Evolutionary conservation across 2,329 filamentous ascomycete species (phyloP), one percentile per base, ranked within the genome.

Genomic region (Nigrospora sphaerica): DNA sequence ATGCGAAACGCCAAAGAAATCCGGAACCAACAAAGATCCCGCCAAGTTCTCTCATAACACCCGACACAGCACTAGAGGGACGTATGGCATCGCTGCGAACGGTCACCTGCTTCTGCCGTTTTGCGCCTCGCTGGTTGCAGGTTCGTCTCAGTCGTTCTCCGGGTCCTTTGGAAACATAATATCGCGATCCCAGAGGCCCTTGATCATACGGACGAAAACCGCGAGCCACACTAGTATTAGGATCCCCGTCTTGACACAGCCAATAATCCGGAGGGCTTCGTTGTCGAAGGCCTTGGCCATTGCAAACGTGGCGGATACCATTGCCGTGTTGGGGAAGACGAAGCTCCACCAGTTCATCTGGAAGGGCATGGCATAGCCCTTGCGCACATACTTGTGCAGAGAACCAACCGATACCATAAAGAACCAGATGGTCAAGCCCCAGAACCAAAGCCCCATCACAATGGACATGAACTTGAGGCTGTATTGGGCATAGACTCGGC

Each of bases 341-440:
- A 91, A 92, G 4, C 81, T 87, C 65, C 85, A 93, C 83, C 87
- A 95, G 2, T 83, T 88, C 86, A 93, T 91, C 16, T 86, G 83
- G 57, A 91, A 93, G 4, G 81, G 75, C 70, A 90, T 80, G 48
- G 73, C 77, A 34, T 75, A 74, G 12, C 76, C 69, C 2, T 67
- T 62, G 0, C 73, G 69, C 17, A 83, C 71, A 43, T 85, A 83
- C 31, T 81, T 85, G 74, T 77, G 85, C 49, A 92, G 77, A 2
- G 86, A 86, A 2, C 86, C 84, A n/a, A 87, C 77, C 1, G 81
- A 85, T 12, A 93, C 82, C 47, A 92, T 70, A 63, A 92, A 92
- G 69, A 92, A 93, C 83, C 88, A 93, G 28, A 89, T 66, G 23
- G 86, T 84, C n/a, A 93, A 67, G 0, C 81, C 88, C 85, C 87